These are phyloP conservation scores for Mollisia scopiformis DNA, from an alignment of 2,329 filamentous ascomycete genomes.

Conservation along the genomic window DNA sequence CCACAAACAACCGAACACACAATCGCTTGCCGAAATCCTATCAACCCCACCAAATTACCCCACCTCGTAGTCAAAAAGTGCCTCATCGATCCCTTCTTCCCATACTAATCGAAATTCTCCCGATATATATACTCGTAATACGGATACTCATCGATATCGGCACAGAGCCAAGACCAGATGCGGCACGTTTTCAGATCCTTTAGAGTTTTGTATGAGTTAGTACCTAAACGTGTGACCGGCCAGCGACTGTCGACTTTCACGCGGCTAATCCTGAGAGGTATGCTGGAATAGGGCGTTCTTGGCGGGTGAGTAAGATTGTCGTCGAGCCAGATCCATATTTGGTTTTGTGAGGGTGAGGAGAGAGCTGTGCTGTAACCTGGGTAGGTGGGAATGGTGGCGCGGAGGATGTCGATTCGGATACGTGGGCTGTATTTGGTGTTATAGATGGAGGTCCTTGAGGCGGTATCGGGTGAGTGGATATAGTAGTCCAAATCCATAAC, in stretches of 20 bases:
- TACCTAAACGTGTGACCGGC: conserved; percentile 7
- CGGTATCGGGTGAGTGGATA: conserved; percentile 16
- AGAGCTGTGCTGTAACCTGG: conserved; percentile 14
- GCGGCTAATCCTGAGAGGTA: not conserved
- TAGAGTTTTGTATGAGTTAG: conserved; percentile 13
- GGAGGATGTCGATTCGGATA: conserved; percentile 20
- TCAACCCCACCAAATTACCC: conserved; percentile 12
- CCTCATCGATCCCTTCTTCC: conserved; percentile 23
- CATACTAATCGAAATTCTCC: conserved; percentile 26
- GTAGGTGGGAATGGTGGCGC: conserved; percentile 14
- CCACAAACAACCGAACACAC: conserved; percentile 16
- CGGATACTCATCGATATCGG: conserved; percentile 19
- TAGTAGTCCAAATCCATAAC: conserved; percentile 23
- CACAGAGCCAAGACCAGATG: conserved; percentile 24
- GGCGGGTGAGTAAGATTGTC: conserved; percentile 16
- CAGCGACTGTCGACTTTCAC: conserved; percentile 3
- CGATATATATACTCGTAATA: conserved; percentile 27
- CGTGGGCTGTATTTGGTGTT: conserved; percentile 21
- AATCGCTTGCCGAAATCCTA: conserved; percentile 15
- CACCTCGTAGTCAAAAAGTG: conserved; percentile 22
- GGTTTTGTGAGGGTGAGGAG: conserved; percentile 14
- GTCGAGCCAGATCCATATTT: conserved; percentile 19
- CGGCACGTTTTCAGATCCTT: conserved; percentile 19
- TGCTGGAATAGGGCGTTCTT: conserved; percentile 3
- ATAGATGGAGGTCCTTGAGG: conserved; percentile 17